Evolutionary conservation across 2,329 filamentous ascomycete species (phyloP).

Genomic region (Fusarium nygamai): DNA sequence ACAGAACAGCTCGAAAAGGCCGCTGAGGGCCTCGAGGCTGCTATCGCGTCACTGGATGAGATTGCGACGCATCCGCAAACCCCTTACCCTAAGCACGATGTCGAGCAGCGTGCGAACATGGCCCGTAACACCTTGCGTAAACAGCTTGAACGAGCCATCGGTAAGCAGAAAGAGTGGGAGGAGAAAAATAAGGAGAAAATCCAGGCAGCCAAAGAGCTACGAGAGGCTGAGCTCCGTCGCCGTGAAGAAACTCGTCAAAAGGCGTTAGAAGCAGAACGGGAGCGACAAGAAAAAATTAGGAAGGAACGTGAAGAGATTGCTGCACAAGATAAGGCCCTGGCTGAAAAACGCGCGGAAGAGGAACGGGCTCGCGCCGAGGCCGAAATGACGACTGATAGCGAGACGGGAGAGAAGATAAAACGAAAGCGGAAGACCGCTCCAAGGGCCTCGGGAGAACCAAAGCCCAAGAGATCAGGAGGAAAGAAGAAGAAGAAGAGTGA

Average conservation of each 20-base stretch:
- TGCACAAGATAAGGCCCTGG: slow-evolving; percentile 77
- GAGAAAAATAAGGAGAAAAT: slow-evolving; percentile 91
- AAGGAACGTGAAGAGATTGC: slow-evolving; percentile 86
- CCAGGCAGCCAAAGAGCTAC: slow-evolving; percentile 78
- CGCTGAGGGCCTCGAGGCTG: slow-evolving; percentile 81
- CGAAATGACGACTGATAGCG: slow-evolving; percentile 82
- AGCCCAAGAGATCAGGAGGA: slow-evolving; percentile 59
- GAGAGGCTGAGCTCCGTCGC: slow-evolving; percentile 81
- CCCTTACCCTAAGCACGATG: slow-evolving; percentile 88
- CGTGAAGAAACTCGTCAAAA: slow-evolving; percentile 81
- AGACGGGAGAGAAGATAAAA: slow-evolving; percentile 84
- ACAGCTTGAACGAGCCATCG: slow-evolving; percentile 86
- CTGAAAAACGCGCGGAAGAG: slow-evolving; percentile 66
- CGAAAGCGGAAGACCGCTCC: slow-evolving; percentile 72
- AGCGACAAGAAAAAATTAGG: slow-evolving; percentile 82
- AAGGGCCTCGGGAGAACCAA: slow-evolving; percentile 52
- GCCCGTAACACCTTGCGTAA: slow-evolving; percentile 93
- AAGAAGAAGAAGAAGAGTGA: slow-evolving; percentile 56
- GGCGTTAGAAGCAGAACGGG: slow-evolving; percentile 74
- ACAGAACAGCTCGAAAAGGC: slow-evolving; percentile 84
- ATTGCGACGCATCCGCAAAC: slow-evolving; percentile 72
- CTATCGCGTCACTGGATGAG: slow-evolving; percentile 77
- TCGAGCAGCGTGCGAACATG: slow-evolving; percentile 98
- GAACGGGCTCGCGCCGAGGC: slow-evolving; percentile 62
- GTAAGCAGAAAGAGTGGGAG: slow-evolving; percentile 90